phyloP scores from a whole-genome alignment of 1,139 yeast genomes.

The Taphrina confusa region DNA sequence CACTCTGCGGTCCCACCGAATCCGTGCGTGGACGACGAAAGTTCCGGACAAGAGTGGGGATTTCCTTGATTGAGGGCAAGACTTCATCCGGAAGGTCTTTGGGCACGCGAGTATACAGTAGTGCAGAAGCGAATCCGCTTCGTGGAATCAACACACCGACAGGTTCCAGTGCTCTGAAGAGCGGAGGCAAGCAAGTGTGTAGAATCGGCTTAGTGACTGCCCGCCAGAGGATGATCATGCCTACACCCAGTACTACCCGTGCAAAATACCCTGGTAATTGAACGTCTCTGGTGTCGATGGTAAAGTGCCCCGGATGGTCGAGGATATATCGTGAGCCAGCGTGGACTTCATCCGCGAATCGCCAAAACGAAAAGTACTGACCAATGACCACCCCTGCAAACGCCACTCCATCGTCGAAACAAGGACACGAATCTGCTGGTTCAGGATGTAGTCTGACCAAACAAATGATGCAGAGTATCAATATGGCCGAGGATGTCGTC shows the following conservation, averaged over 20 bases:
- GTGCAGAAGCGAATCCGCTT: conserved; percentile 48
- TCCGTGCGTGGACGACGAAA: conserved; percentile 46
- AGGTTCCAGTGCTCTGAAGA: conserved; percentile 46
- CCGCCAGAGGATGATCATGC: conserved; percentile 69
- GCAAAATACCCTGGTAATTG: not conserved
- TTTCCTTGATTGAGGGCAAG: conserved; percentile 45
- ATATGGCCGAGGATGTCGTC: conserved; percentile 46
- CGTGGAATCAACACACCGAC: conserved; percentile 50
- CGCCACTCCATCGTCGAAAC: conserved; percentile 93
- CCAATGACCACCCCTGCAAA: conserved; percentile 89
- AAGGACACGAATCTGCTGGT: conserved; percentile 93
- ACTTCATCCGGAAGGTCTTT: conserved; percentile 46
- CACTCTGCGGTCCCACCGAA: conserved; percentile 52
- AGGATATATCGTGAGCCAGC: not conserved
- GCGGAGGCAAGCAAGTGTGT: conserved; percentile 51
- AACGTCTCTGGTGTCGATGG: conserved; percentile 14
- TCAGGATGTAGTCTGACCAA: conserved; percentile 68
- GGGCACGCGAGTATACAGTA: conserved; percentile 48
- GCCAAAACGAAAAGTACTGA: conserved; percentile 42
- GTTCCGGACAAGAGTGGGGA: conserved; percentile 44
- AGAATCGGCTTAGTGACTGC: conserved; percentile 63
- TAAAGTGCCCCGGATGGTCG: conserved; percentile 26
- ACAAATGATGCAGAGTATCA: conserved; percentile 52
- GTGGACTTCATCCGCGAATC: conserved; percentile 17
- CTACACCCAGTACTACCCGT: conserved; percentile 54